Base-by-base conservation (phyloP, 2,329 filamentous ascomycete genomes). In the Aplosporella prunicola region DNA sequence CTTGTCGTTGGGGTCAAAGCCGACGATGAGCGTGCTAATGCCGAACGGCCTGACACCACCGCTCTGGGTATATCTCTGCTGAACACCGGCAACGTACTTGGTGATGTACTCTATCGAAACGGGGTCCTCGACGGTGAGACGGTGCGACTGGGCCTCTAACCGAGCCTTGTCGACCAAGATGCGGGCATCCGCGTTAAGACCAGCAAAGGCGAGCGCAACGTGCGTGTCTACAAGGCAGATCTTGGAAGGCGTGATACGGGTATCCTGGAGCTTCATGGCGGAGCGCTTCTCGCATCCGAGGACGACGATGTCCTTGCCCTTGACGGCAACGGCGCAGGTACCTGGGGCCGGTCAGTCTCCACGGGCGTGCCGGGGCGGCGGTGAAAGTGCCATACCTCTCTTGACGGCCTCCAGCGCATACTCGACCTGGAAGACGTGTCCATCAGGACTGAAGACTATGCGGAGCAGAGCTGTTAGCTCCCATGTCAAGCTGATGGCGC, bases 351-450 rank as follows among this genome's bases (percentile, higher is more conserved):
- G 34, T 57, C 44, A 54, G 45, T 39, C 41, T 41, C 20, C 9
- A 26, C 26, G 26, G 22, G 14, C 18, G 23, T 13, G 11, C 23
- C 15, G 13, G 6, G 25, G 20, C 18, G 10, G 8, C 10, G 18
- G n/a, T 11, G 23, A 0, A 26, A 11, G 31, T 14, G 10, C n/a
- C 48, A 20, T 68, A 91, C 89, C 91, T 86, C 91, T 72, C 74
- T 98, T 98, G 51, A 98, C 91, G 50, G 91, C 91, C 69, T 98
- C 91, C 51, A 93, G 82, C 40, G 91, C 91, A 76, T 98, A 98
- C 74, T 98, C 91, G 57, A 98, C 91, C 68, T 98, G 91, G 70
- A 98, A 98, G 56, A 98, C 91, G 71, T 98, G 91, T 66, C 91
- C 91, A 68, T 98, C 91, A 57, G 91, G 91, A 76, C 89, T 96